Evolutionary conservation across 768 basidiomycete species (phyloP), one percentile per base, ranked within the genome.

Genomic region (Trametes meyenii): DNA sequence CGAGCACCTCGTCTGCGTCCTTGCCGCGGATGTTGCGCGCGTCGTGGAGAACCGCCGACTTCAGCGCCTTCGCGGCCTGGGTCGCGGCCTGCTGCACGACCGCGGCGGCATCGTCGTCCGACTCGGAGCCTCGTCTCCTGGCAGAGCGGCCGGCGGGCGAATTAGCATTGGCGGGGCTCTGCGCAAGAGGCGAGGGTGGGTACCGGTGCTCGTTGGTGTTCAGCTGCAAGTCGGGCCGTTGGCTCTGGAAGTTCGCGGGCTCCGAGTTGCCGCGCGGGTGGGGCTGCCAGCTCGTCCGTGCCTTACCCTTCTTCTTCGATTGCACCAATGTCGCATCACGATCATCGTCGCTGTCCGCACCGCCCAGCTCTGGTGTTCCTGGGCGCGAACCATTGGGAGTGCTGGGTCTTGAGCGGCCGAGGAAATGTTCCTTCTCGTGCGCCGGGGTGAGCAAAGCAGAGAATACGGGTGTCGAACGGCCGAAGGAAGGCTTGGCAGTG

Each of bases 11-110:
- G 38, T 79, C 76, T n/a, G 55, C 40, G 26, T 77, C 78, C 17
- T 77, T 77, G 12, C 87, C 85, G 53, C 73, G 77, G 60, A 92
- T 77, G 66, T 89, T 89, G 16, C 89, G 81, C 29, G 90, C 90
- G 72, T 92, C 90, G 67, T 91, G 89, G 43, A 91, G 72, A 7
- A 90, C 79, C 1, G 86, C 87, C n/a, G 81, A 80, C 74, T 85
- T 89, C 42, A 91, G 63, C 11, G 78, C 84, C 69, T 83, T 88
- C 1, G 86, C 89, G 11, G 88, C 88, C 38, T 81, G 50, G n/a
- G 63, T 63, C 26, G 67, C 69, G 36, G 69, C 67, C 36, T 67
- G 59, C 36, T 65, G 77, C 19, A 81, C 72, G 17, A 85, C 70
- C 1, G 80, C 80, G 11, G 77, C 76, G 13, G 79, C 80, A 35